Conservation (phyloP, 148 eudicot genomes). For the Cornus suecica region DNA sequence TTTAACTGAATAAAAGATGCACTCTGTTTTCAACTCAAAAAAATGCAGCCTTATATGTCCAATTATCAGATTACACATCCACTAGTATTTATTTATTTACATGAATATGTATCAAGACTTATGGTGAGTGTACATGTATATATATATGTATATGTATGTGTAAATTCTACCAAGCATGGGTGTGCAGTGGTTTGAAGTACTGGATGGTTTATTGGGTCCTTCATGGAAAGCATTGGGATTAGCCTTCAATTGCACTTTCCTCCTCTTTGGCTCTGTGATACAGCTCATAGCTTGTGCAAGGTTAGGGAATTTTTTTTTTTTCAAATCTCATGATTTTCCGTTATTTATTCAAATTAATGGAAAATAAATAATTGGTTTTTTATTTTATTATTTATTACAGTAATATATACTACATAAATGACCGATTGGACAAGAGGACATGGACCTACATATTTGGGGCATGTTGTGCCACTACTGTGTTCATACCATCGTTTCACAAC, state of each 20-base stretch:
- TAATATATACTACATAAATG: slow-evolving; percentile 39
- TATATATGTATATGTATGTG: background rate
- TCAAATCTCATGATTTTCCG: background rate
- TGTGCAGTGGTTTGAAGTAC: slow-evolving; percentile 40
- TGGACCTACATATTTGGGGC: slow-evolving; percentile 43
- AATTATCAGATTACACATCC: too few relatives aligned
- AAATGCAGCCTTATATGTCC: too few relatives aligned
- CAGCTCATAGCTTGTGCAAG: slow-evolving; percentile 43
- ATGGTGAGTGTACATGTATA: background rate
- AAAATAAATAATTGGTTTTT: background rate
- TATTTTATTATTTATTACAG: slow-evolving; percentile 15
- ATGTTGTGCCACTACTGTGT: slow-evolving; percentile 38
- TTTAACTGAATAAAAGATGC: too few relatives aligned
- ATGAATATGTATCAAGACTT: too few relatives aligned
- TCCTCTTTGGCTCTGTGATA: slow-evolving; percentile 35
- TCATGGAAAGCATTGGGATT: slow-evolving; percentile 33
- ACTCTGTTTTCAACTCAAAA: too few relatives aligned
- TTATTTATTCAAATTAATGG: background rate
- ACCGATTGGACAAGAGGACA: slow-evolving; percentile 35
- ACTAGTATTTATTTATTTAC: too few relatives aligned
- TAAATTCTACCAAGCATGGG: background rate
- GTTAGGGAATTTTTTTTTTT: slow-evolving; percentile 9
- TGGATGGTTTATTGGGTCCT: slow-evolving; percentile 36
- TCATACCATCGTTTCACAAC: slow-evolving; percentile 41
- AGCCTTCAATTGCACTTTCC: slow-evolving; percentile 40